Evolutionary conservation across 495 filamentous ascomycete species (phyloP), one percentile per base, ranked within the genome.

Genomic region (Trichocladium uniseriatum): DNA sequence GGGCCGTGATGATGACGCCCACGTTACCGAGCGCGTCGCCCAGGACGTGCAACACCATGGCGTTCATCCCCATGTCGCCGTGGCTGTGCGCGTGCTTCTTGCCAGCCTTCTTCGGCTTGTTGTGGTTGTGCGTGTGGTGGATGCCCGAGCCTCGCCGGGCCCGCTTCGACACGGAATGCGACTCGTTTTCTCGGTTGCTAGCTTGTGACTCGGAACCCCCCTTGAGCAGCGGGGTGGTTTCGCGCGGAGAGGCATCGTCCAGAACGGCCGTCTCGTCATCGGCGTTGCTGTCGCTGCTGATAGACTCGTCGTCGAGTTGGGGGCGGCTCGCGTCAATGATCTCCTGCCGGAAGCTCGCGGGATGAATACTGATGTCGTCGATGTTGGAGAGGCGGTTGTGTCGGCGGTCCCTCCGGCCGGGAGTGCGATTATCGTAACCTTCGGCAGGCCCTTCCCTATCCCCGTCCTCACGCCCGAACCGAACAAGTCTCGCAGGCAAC

Each of bases 21-120:
- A 99, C 81, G 55, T 99, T 99, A 51, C 94, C 94, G 7, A 99
- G 79, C 0, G 92, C 92, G 67, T 99, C 92, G 16, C 92, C 92
- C 67, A 96, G 77, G 29, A 98, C 92, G 59, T 98, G 92, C 6
- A 98, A 78, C 66, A 98, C 83, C 67, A 98, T 91, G 55, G 91
- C 92, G 22, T 88, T 87, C 92, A 98, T 97, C 68, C 95, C 95
- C 64, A 97, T 85, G 57, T 97, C 92, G 28, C 69, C 77, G 60
- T 96, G 90, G 15, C 70, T 81, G 66, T 94, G 87, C 21, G 80
- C 76, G 54, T 83, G 78, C 10, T 80, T 75, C 36, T 77, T 76
- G 51, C 82, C 76, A 19, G 67, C 66, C 2, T 82, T 75, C 55
- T 81, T 83, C 0, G 89, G 84, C 43, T 89, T 79, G 47, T 77